Evolutionary conservation across 192 early-diverging fungal genomes (phyloP), one percentile per base, ranked within the genome.

Genomic region (Entomortierella lignicola): DNA sequence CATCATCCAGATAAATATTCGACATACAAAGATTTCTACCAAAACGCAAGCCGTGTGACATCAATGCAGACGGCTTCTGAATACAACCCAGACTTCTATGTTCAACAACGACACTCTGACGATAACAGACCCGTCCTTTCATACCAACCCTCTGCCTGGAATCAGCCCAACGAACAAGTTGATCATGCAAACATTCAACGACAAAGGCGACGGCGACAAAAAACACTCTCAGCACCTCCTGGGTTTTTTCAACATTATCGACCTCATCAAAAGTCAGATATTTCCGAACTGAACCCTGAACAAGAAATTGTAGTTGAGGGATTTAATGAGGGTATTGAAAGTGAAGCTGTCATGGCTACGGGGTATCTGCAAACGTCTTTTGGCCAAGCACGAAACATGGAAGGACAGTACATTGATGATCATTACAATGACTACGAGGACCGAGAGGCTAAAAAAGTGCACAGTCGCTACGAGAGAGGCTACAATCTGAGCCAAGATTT

Each of bases 391-490:
- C 44, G 20, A 12, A 20, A 3, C 8, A 12, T 20, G 3, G 20
- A 47, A 12, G 44, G 20, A 15, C 44, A 47, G 20, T 47, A 47
- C 44, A 12, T 2, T 20, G 44, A 47, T 47, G 44, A 47, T 47
- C 15, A 42, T 13, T 10, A 47, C 20, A 47, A 47, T 47, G 44
- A 15, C 20, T 15, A 47, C 15, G 48, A 51, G 2, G 63, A 41
- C 34, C 48, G 48, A 17, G 63, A 64, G 37, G 51, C 34, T 21
- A 51, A 50, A 31, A 47, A 63, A 21, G 61, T 63, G 20, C 50
- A 31, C 23, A 48, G 30, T 25, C 63, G 48, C 2, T 26, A 39
- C 8, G 31, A 60, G 11, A 23, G 15, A 6, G 59, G 11, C 2
- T 60, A 47, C 20, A 47, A n/a, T 29, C 63, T 29, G 2, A 39